A percentile compares a stretch with the other conserved stretches of the same genome.
Conservation (phyloP, 805 yeast genomes). For the Hanseniaspora vineae region DNA sequence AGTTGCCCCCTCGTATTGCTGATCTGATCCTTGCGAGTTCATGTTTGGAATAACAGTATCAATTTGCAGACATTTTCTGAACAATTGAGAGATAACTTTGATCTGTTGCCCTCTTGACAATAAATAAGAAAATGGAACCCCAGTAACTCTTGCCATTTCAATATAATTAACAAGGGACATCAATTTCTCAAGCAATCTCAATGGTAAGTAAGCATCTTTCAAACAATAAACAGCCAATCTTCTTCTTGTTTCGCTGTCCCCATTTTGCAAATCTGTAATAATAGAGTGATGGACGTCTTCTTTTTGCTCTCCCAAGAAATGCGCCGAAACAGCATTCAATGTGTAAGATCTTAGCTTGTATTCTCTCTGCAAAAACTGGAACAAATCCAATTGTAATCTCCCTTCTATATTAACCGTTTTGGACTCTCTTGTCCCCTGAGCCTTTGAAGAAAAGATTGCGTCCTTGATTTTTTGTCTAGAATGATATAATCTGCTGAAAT, state of each 20-base stretch:
- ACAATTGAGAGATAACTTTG: constrained; percentile 89
- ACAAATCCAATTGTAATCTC: constrained; percentile 83
- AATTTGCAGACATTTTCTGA: constrained; percentile 79
- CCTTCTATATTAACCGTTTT: constrained; percentile 91
- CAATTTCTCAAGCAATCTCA: constrained; percentile 76
- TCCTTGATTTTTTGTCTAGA: constrained; percentile 71
- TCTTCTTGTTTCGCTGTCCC: constrained; percentile 83
- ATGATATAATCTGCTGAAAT: constrained; percentile 61
- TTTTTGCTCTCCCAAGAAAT: constrained; percentile 87
- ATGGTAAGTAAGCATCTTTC: constrained; percentile 88
- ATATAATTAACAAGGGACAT: constrained; percentile 96
- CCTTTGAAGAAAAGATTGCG: constrained; percentile 80
- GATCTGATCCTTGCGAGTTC: constrained; percentile 72
- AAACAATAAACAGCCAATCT: constrained; percentile 93
- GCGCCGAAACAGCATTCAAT: constrained; percentile 87
- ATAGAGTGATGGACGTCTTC: constrained; percentile 98
- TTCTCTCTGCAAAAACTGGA: constrained; percentile 89
- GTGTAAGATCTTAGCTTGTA: constrained; percentile 91
- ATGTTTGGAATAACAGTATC: constrained; percentile 86
- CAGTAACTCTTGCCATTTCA: constrained; percentile 99
- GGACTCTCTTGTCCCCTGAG: constrained; percentile 91
- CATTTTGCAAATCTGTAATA: constrained; percentile 88
- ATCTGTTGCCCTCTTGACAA: constrained; percentile 93
- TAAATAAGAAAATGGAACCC: constrained; percentile 89
- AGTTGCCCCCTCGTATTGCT: constrained; percentile 96